Base-by-base conservation (phyloP, 352 stramenopile species). In the Thalassiosira hispida region DNA sequence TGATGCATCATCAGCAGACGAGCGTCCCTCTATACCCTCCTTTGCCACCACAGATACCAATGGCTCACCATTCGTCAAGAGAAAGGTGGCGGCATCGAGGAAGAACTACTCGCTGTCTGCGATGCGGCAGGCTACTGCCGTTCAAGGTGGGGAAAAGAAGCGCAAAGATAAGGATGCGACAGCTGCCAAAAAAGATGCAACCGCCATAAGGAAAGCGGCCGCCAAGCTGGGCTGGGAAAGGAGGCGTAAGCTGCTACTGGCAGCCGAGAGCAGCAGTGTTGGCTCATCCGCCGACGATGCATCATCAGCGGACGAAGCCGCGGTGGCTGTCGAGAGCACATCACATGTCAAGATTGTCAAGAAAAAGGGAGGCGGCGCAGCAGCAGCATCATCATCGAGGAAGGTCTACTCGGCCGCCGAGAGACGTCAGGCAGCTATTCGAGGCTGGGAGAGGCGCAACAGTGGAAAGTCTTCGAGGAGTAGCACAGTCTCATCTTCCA, bases 391-490 rank as follows among this genome's bases (percentile, higher is more conserved):
- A 49, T 23, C 33, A 8, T 49, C 40, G 23, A 29, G 12, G 7
- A 79, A 73, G 25, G 38, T n/a, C 35, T 84, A 84, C 69, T 72
- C 61, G 25, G 76, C 63, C 31, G 56, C 57, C 25, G 23, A 38
- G 18, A 56, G 69, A 60, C 33, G 61, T n/a, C 40, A 51, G 44
- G 76, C 76, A 8, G 69, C 76, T 27, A 71, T 66, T 56, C 49
- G 29, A 18, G 68, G 68, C n/a, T 84, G 76, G 76, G 76, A 84
- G 53, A 66, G 62, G 52, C 69, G 72, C 22, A 12, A 31, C 5
- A 14, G 9, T 7, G 25, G 20, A 60, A 56, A 60, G 42, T 35
- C 52, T 27, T 35, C 42, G 16, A 61, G 42, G 33, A 51, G 42
- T 18, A 72, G 25, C 18, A 49, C 27, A 56, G n/a, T 8, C 20